phyloP scores from a whole-genome alignment of 2,329 filamentous ascomycete genomes.

The Epicoccum nigrum region DNA sequence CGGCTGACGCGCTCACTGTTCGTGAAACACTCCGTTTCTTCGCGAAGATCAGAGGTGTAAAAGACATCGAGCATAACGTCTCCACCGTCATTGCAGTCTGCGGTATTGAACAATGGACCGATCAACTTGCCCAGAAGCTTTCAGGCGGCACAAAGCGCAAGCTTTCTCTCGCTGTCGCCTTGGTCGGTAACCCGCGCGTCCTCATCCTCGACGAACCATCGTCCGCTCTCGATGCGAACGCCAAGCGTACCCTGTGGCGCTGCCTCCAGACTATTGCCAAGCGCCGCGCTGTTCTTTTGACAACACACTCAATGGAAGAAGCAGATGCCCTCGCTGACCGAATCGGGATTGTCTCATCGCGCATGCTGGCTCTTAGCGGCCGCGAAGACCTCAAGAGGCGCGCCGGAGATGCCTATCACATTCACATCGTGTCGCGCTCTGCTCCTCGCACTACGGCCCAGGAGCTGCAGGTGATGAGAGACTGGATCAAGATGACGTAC shows the following conservation, averaged over 20 bases:
- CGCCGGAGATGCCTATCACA: conserved; percentile 56
- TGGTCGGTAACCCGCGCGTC: conserved; percentile 89
- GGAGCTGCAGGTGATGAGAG: conserved; percentile 68
- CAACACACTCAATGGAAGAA: conserved; percentile 91
- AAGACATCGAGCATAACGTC: conserved; percentile 77
- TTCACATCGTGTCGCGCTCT: conserved; percentile 75
- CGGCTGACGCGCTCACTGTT: conserved; percentile 88
- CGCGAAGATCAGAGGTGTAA: conserved; percentile 78
- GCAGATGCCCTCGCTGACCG: conserved; percentile 86
- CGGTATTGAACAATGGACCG: conserved; percentile 71
- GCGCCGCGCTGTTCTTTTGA: conserved; percentile 78
- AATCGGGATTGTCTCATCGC: conserved; percentile 79
- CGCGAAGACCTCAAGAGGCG: conserved; percentile 72
- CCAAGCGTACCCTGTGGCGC: conserved; percentile 86
- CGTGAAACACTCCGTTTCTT: conserved; percentile 85
- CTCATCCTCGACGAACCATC: conserved; percentile 90
- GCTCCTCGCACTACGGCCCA: conserved; percentile 72
- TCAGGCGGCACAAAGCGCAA: conserved; percentile 92
- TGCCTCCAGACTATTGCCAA: conserved; percentile 83
- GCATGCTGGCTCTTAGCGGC: conserved; percentile 84
- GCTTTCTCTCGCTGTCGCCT: conserved; percentile 82
- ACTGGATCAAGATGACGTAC: conserved; percentile 68
- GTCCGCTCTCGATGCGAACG: conserved; percentile 82
- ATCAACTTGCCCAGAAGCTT: conserved; percentile 76
- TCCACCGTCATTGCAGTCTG: conserved; percentile 75